phyloP scores from a whole-genome alignment of 75 land plant species.

The Larix kaempferi region DNA sequence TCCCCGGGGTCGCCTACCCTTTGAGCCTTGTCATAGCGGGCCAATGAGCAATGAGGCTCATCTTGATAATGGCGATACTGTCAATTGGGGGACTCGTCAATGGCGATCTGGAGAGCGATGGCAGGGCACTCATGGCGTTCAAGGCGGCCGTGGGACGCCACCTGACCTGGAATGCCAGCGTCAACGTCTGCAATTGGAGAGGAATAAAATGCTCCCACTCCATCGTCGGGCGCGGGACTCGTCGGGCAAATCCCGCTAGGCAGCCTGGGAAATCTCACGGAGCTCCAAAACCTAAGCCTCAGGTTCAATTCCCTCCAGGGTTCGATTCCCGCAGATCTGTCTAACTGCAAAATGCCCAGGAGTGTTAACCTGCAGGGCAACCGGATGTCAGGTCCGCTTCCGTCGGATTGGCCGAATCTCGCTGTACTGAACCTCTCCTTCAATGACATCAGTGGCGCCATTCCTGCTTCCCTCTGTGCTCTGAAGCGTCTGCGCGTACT shows the following conservation, averaged over 20 bases:
- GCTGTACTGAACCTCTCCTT: conserved; percentile 48
- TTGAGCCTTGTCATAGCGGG: too few relatives aligned
- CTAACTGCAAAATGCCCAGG: conserved; percentile 36
- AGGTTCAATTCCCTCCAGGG: conserved; percentile 70
- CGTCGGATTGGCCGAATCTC: conserved; percentile 29
- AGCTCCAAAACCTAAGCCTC: conserved; percentile 69
- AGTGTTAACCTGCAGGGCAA: conserved; percentile 72
- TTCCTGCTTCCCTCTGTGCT: conserved; percentile 55
- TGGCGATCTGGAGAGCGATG: background rate
- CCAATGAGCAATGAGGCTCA: too few relatives aligned
- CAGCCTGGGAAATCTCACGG: conserved; percentile 48
- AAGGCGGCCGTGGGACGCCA: background rate
- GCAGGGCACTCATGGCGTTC: background rate
- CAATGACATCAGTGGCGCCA: conserved; percentile 53
- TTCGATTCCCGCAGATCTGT: conserved; percentile 60
- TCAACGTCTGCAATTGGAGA: conserved; percentile 58
- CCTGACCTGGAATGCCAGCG: conserved; percentile 49
- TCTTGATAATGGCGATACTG: too few relatives aligned
- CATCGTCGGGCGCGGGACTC: conserved; percentile 72
- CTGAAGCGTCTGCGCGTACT: conserved; percentile 42
- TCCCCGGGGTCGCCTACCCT: too few relatives aligned
- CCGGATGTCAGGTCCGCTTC: conserved; percentile 50
- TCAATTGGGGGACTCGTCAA: too few relatives aligned
- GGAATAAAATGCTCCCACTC: conserved; percentile 48
- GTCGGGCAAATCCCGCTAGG: conserved; percentile 55